Evolutionary conservation across 164 flowering plant genomes (phyloP).

Genomic region (Berberis vulgaris): DNA sequence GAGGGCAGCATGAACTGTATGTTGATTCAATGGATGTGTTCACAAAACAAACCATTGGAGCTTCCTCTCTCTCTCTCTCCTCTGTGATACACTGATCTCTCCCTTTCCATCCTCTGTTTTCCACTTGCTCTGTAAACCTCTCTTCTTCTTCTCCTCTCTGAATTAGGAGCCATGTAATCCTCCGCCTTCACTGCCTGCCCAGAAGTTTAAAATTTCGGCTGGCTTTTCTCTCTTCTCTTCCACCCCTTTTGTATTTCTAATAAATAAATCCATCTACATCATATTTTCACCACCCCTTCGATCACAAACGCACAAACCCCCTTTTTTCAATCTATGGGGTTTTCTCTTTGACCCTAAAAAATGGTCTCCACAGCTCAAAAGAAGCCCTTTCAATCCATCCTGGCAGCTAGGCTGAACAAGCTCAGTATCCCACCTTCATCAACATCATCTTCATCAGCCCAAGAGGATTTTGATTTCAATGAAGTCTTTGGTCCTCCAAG

Average conservation of each 20-base stretch:
- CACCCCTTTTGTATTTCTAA: not conserved
- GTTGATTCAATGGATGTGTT: too few species aligned
- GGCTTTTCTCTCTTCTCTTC: not conserved
- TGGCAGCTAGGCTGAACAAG: slow-evolving; percentile 36
- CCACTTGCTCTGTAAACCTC: too few species aligned
- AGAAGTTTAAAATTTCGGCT: slow-evolving; percentile 9
- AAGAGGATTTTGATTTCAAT: slow-evolving; percentile 51
- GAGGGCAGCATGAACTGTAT: too few species aligned
- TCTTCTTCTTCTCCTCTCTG: not conserved
- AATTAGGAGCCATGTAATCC: slow-evolving; percentile 8
- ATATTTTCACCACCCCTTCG: not conserved
- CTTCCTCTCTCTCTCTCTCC: too few species aligned
- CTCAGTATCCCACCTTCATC: slow-evolving; percentile 45
- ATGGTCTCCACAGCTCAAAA: slow-evolving; percentile 34
- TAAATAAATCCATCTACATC: not conserved
- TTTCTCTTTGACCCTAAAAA: slow-evolving; percentile 1
- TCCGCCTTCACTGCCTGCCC: slow-evolving; percentile 8
- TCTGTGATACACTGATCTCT: too few species aligned
- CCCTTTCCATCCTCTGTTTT: too few species aligned
- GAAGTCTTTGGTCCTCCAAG: slow-evolving; percentile 52
- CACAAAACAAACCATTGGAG: too few species aligned
- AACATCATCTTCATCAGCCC: slow-evolving; percentile 11
- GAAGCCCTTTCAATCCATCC: slow-evolving; percentile 37
- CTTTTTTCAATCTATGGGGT: not conserved
- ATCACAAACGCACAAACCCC: not conserved